Conservation (phyloP, 495 filamentous ascomycete species). For the Penicillium manginii region DNA sequence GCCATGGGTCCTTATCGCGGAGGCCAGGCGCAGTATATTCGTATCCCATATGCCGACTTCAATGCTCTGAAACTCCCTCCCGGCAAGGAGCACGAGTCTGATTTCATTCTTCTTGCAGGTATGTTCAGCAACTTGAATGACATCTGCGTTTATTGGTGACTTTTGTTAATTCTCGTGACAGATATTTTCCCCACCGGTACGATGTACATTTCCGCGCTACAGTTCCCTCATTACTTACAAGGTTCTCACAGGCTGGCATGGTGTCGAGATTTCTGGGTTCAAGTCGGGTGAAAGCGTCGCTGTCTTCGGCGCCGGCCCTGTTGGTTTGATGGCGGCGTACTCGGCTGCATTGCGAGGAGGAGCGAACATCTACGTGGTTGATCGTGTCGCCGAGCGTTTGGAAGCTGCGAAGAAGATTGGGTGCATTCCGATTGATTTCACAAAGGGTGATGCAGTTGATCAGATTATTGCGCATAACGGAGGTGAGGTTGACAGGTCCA, state of each 20-base stretch:
- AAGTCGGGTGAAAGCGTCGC: constrained; percentile 57
- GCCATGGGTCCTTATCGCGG: constrained; percentile 62
- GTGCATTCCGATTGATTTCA: constrained; percentile 43
- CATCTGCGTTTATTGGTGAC: not conserved
- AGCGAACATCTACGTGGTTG: constrained; percentile 56
- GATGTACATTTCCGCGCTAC: not conserved
- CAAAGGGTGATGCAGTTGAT: constrained; percentile 40
- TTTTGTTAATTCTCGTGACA: constrained; percentile 3
- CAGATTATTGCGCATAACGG: constrained; percentile 39
- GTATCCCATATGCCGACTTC: constrained; percentile 62
- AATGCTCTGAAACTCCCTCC: constrained; percentile 51
- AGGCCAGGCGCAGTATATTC: constrained; percentile 57
- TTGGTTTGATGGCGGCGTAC: constrained; percentile 63
- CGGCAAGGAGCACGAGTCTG: constrained; percentile 47
- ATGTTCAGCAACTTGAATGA: not conserved
- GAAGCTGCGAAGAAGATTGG: constrained; percentile 57
- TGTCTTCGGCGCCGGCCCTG: constrained; percentile 54
- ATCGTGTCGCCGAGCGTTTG: constrained; percentile 56
- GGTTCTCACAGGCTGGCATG: constrained; percentile 52
- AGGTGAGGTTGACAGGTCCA: constrained; percentile 54
- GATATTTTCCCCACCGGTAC: constrained; percentile 63
- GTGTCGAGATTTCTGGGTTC: constrained; percentile 57
- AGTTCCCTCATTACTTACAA: not conserved
- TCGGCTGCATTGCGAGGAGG: constrained; percentile 56
- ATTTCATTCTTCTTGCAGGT: constrained; percentile 52